Conservation (phyloP, 2,329 filamentous ascomycete genomes). For the Chrysoporthe puriensis region DNA sequence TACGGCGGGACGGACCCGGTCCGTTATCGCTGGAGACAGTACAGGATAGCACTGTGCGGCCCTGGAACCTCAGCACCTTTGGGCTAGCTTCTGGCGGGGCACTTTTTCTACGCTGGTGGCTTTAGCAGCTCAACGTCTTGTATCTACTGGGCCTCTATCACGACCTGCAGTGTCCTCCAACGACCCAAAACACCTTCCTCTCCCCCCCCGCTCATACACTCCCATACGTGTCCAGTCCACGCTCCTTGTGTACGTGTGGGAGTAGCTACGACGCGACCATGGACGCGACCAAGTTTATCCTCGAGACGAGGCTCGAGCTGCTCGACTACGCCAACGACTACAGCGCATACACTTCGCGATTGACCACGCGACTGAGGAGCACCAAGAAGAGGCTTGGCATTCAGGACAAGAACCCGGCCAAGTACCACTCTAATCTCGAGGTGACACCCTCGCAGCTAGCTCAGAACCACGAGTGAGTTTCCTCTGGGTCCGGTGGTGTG, state of each 20-base stretch:
- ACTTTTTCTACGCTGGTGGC: constrained; percentile 5
- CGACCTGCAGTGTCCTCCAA: not conserved
- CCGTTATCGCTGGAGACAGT: constrained; percentile 11
- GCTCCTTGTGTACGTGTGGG: not conserved
- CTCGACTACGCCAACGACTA: constrained; percentile 84
- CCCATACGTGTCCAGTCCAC: not conserved
- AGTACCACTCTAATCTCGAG: constrained; percentile 73
- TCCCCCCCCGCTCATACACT: not conserved
- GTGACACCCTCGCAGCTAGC: constrained; percentile 77
- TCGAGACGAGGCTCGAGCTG: constrained; percentile 78
- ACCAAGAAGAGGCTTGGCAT: constrained; percentile 84
- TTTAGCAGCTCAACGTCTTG: no score
- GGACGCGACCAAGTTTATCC: constrained; percentile 88
- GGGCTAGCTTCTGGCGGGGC: constrained; percentile 24
- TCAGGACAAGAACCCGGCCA: constrained; percentile 82
- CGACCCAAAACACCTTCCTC: not conserved
- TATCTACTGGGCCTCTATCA: not conserved
- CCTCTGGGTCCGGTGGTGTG: not conserved
- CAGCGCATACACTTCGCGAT: constrained; percentile 77
- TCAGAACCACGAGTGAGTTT: constrained; percentile 72
- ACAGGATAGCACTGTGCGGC: constrained; percentile 11
- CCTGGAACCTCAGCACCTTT: not conserved
- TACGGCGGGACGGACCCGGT: constrained; percentile 5
- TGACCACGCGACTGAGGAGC: constrained; percentile 80
- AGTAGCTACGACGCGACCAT: constrained; percentile 51